A percentile compares a stretch with the other conserved stretches of the same genome.
phyloP scores from a whole-genome alignment of 2,329 filamentous ascomycete species.

The Sclerotinia minor region DNA sequence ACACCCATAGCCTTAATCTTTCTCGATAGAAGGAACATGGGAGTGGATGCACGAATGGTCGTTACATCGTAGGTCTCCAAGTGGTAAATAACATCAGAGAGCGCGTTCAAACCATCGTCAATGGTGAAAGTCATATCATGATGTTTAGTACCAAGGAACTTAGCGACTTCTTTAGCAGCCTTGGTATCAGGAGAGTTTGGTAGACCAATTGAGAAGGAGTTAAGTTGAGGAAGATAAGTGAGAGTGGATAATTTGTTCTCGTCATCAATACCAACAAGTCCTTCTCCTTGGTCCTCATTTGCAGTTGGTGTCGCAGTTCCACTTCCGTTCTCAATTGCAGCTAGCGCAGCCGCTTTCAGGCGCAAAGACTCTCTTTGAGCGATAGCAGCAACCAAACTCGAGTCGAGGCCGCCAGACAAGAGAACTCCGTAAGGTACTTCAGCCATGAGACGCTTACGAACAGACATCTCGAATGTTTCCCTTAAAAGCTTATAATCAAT shows the following conservation, averaged over 20 bases:
- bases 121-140: constrained; percentile 98
- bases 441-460: constrained; percentile 96
- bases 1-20: constrained; percentile 99
- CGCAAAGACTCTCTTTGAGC: constrained; percentile 88
- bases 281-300: constrained; percentile 62
- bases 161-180: constrained; percentile 88
- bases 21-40: constrained; percentile 95
- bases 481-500: constrained; percentile 82
- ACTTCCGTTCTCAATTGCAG: constrained; percentile 44
- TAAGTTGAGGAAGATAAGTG: constrained; percentile 89
- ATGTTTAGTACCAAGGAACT: constrained; percentile 96
- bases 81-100: constrained; percentile 97
- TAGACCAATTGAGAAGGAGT: constrained; percentile 98
- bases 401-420: constrained; percentile 92
- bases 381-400: constrained; percentile 90
- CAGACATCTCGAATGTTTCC: constrained; percentile 81
- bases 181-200: constrained; percentile 89
- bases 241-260: constrained; percentile 85
- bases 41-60: constrained; percentile 95
- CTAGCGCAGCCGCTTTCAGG: constrained; percentile 64
- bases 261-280: constrained; percentile 92
- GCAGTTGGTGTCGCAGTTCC: constrained; percentile 49
- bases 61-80: constrained; percentile 98
- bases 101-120: constrained; percentile 92
- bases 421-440: constrained; percentile 97